These are phyloP conservation scores for Suhomyces sp. DNA, from an alignment of 805 yeast genomes.

Conservation along the genomic window DNA sequence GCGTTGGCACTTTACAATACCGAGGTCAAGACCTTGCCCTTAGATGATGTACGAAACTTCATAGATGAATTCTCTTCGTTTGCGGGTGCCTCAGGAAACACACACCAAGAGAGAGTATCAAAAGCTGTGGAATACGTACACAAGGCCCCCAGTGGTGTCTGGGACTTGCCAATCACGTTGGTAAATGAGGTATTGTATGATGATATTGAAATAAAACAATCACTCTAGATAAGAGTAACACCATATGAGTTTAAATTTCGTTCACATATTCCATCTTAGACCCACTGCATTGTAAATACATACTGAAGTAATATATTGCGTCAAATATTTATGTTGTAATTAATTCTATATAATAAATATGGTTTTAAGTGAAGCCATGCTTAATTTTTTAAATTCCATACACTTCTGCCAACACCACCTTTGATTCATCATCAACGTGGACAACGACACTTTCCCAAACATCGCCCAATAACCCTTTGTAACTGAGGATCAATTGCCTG, in stretches of 20 bases:
- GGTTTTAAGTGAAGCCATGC: too few relatives aligned
- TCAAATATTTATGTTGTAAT: too few relatives aligned
- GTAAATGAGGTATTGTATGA: conserved; percentile 65
- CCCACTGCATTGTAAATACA: too few relatives aligned
- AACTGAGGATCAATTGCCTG: conserved; percentile 44
- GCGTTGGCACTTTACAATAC: conserved; percentile 70
- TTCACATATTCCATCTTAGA: too few relatives aligned
- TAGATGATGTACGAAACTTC: conserved; percentile 61
- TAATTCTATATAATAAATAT: too few relatives aligned
- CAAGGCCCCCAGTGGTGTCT: conserved; percentile 75
- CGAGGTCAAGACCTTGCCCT: conserved; percentile 65
- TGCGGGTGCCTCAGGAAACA: conserved; percentile 22
- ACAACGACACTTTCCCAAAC: conserved; percentile 31
- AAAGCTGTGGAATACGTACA: conserved; percentile 32
- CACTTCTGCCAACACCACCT: conserved; percentile 17
- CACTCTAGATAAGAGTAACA: too few relatives aligned
- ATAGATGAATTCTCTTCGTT: conserved; percentile 61
- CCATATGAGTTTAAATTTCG: too few relatives aligned
- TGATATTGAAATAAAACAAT: conserved; percentile 1
- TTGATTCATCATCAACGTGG: conserved; percentile 32
- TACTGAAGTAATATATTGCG: too few relatives aligned
- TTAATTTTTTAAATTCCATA: conserved; percentile 28
- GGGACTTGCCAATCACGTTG: conserved; percentile 75
- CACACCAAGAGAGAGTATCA: conserved; percentile 4
- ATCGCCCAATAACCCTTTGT: conserved; percentile 48